Evolutionary conservation across 495 filamentous ascomycete genomes (phyloP).

Genomic region (Aspergillus sclerotiicarbonarius): DNA sequence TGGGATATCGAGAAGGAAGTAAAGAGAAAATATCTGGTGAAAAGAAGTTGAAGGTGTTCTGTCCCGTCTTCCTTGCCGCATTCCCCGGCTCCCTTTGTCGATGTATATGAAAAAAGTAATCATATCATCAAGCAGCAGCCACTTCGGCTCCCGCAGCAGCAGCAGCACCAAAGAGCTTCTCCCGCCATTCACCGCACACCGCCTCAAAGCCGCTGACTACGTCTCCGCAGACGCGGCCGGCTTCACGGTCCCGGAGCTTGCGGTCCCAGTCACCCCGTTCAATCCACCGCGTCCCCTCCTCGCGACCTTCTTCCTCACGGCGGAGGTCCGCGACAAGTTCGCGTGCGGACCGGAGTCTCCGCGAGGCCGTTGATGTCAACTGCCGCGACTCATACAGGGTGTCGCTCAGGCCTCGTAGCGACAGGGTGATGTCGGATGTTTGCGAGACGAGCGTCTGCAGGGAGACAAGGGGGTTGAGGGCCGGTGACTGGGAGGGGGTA

Average conservation of each 20-base stretch:
- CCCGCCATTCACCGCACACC: constrained; percentile 67
- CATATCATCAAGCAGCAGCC: constrained; percentile 30
- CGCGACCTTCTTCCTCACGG: constrained; percentile 73
- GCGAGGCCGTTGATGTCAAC: constrained; percentile 71
- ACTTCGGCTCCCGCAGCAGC: constrained; percentile 25
- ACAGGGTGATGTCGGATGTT: constrained; percentile 74
- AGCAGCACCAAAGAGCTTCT: constrained; percentile 48
- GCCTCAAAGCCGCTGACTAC: constrained; percentile 91
- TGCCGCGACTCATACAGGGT: constrained; percentile 93
- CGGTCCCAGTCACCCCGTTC: constrained; percentile 77
- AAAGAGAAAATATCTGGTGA: neutral
- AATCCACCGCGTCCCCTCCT: constrained; percentile 79
- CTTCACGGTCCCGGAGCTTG: constrained; percentile 69
- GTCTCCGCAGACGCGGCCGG: constrained; percentile 73
- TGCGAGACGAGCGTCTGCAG: constrained; percentile 53
- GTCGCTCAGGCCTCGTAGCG: constrained; percentile 83
- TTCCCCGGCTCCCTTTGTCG: neutral
- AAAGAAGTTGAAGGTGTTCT: neutral
- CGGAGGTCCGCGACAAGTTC: constrained; percentile 81
- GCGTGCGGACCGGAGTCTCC: constrained; percentile 69
- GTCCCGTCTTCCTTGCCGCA: neutral
- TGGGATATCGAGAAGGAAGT: neutral
- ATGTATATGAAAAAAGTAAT: neutral
- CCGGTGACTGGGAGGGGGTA: constrained; percentile 30
- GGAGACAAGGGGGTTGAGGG: constrained; percentile 48